A percentile compares a stretch with the other conserved stretches of the same genome.
These are phyloP conservation scores for Populus trichocarpa DNA, from an alignment of 441 rosid genomes.

Conservation along the genomic window DNA sequence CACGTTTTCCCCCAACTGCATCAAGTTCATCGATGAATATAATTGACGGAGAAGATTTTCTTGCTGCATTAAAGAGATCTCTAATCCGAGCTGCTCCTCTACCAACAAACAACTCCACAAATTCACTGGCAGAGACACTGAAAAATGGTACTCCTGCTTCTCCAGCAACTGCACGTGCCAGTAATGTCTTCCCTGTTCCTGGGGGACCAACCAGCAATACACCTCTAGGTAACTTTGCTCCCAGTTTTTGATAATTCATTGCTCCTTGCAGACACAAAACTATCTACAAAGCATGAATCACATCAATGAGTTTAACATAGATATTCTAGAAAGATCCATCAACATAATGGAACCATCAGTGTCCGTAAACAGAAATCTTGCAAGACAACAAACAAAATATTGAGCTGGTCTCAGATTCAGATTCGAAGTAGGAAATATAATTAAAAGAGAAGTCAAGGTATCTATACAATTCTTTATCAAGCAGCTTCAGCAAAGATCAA, in stretches of 20 bases:
- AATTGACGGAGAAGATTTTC: conserved; percentile 74
- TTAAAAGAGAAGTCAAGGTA: background rate
- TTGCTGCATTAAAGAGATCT: conserved; percentile 75
- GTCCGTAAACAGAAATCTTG: background rate
- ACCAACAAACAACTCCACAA: conserved; percentile 93
- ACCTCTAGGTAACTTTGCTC: conserved; percentile 90
- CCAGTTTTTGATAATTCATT: conserved; percentile 74
- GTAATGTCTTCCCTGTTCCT: conserved; percentile 93
- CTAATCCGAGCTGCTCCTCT: conserved; percentile 95
- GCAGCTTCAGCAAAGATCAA: background rate
- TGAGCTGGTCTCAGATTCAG: background rate
- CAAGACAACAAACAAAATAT: background rate
- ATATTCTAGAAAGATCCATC: conserved; percentile 1
- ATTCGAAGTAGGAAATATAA: background rate
- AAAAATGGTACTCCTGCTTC: conserved; percentile 96
- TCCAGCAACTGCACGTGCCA: conserved; percentile 98
- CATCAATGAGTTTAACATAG: conserved; percentile 14
- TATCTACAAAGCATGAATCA: conserved; percentile 48
- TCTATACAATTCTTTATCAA: background rate
- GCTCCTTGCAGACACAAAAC: conserved; percentile 97
- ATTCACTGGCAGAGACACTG: conserved; percentile 93
- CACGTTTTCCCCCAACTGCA: conserved; percentile 88
- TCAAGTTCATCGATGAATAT: conserved; percentile 93
- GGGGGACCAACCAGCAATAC: conserved; percentile 95
- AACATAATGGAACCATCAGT: background rate